Conservation (phyloP, 495 filamentous ascomycete species). For the Podospora appendiculata region DNA sequence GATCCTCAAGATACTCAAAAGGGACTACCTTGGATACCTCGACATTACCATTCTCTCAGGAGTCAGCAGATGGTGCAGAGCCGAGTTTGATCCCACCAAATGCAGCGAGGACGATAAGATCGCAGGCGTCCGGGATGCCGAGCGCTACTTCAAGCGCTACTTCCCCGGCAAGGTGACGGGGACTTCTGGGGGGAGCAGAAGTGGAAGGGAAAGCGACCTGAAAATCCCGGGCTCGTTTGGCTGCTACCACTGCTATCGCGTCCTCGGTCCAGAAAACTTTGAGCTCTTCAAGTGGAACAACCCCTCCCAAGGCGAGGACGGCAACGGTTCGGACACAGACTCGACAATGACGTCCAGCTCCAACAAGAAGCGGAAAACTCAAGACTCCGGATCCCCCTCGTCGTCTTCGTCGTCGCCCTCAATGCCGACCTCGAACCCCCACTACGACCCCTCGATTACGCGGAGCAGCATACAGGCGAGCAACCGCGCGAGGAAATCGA, state of each 20-base stretch:
- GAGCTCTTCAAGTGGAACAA: conserved; percentile 15
- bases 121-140: conserved; percentile 10
- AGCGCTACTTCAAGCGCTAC: conserved; percentile 12
- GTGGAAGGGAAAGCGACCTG: neutral
- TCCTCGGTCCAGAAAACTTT: conserved; percentile 15
- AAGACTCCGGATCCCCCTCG: neutral
- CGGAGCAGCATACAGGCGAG: conserved; percentile 11
- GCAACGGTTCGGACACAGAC: neutral
- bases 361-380: too few relatives aligned
- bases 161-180: neutral
- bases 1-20: conserved; percentile 5
- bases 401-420: neutral
- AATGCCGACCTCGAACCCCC: conserved; percentile 12
- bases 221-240: conserved; percentile 9
- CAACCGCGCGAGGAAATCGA: neutral
- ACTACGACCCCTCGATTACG: conserved; percentile 21
- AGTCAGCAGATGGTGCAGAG: conserved; percentile 7
- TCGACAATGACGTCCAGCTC: neutral
- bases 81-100: conserved; percentile 8
- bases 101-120: conserved; percentile 10
- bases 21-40: conserved; percentile 8
- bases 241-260: conserved; percentile 22
- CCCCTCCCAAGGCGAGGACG: conserved; percentile 1
- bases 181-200: neutral
- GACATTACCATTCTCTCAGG: conserved; percentile 2